Conservation (phyloP, 352 stramenopile species). For the Elongisporangium anandrum region DNA sequence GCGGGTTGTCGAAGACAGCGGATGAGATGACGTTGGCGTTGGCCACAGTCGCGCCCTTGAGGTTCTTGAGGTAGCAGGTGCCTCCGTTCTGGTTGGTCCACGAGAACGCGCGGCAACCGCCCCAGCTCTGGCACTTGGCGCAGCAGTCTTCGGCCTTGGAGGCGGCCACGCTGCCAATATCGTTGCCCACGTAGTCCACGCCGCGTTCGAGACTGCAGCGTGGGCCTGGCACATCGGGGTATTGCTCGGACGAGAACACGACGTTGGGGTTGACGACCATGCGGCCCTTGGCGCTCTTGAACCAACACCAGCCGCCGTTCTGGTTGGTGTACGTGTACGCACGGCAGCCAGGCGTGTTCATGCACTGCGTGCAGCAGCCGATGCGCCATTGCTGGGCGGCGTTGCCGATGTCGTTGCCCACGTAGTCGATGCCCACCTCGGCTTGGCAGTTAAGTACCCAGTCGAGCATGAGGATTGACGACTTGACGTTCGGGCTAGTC, state of each 20-base stretch:
- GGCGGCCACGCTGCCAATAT: conserved; percentile 13
- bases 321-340: conserved; percentile 12
- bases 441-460: conserved; percentile 7
- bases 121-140: conserved; percentile 19
- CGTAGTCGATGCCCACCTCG: conserved; percentile 25
- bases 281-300: conserved; percentile 40
- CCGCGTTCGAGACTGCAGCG: conserved; percentile 23
- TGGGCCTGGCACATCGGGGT: conserved; percentile 5
- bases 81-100: conserved; percentile 47
- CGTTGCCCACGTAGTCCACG: conserved; percentile 17
- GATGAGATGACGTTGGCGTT: conserved; percentile 14
- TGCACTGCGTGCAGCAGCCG: conserved; percentile 18
- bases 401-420: conserved; percentile 20
- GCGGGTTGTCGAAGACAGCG: conserved; percentile 13
- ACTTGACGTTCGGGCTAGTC: conserved; percentile 16
- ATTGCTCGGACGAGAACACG: conserved; percentile 7
- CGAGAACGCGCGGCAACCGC: conserved; percentile 35
- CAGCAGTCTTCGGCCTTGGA: conserved; percentile 19
- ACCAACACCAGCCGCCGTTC: conserved; percentile 34
- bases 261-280: conserved; percentile 12
- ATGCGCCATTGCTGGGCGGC: neutral
- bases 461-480: neutral
- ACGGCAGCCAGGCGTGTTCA: neutral
- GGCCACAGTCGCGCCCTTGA: conserved; percentile 11
- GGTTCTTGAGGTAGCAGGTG: conserved; percentile 48